These are phyloP conservation scores for Phalaenopsis hybrid DNA, from an alignment of 116 monocot species.

Conservation along the genomic window DNA sequence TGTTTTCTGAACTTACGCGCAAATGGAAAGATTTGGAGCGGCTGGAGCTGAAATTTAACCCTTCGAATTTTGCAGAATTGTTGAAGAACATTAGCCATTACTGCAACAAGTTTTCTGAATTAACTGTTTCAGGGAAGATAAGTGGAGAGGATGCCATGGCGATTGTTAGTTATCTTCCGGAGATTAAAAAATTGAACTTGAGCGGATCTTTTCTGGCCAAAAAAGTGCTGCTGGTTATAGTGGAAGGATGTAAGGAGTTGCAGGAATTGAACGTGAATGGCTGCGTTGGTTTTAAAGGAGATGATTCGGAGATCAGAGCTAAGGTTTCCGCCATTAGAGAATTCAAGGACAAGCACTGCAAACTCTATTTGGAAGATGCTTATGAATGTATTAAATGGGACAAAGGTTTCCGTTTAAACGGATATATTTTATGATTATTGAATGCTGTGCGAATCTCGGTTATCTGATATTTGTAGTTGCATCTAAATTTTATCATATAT, in stretches of 20 bases:
- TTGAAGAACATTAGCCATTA: conserved; percentile 12
- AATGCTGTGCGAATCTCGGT: neutral
- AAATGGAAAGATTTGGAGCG: conserved; percentile 34
- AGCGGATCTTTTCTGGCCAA: conserved; percentile 30
- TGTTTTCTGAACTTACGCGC: conserved; percentile 17
- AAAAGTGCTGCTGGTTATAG: conserved; percentile 21
- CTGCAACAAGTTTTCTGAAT: conserved; percentile 17
- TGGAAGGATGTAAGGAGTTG: conserved; percentile 31
- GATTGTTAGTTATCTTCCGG: conserved; percentile 14
- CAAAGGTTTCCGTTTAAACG: neutral
- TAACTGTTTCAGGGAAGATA: conserved; percentile 25
- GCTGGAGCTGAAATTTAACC: conserved; percentile 32
- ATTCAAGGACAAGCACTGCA: conserved; percentile 26
- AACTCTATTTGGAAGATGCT: conserved; percentile 8
- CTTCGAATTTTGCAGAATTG: conserved; percentile 26
- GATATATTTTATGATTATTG: neutral
- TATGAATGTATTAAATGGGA: conserved; percentile 15
- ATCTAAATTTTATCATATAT: neutral
- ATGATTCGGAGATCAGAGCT: conserved; percentile 28
- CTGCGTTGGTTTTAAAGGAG: conserved; percentile 31
- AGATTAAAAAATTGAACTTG: conserved; percentile 25
- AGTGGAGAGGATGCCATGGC: conserved; percentile 21
- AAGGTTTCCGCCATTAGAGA: conserved; percentile 15
- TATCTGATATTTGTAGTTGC: neutral
- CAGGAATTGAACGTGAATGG: conserved; percentile 22